phyloP scores from a whole-genome alignment of 1,139 yeast species.

The Torulaspora pretoriensis region DNA sequence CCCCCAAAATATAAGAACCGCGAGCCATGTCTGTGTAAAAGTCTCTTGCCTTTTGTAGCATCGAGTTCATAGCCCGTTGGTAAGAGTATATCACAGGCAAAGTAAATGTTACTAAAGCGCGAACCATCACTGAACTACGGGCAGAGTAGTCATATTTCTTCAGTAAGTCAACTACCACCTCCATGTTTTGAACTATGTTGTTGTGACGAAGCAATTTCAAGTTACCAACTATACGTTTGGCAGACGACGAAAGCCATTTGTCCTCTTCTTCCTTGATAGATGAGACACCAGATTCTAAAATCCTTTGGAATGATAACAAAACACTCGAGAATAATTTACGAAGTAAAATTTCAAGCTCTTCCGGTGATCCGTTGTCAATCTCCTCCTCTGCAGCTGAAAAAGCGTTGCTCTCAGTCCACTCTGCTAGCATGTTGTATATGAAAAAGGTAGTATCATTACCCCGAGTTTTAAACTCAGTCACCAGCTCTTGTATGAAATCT shows the following conservation, averaged over 20 bases:
- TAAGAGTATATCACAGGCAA: conserved; percentile 58
- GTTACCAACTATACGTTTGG: conserved; percentile 42
- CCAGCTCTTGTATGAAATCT: conserved; percentile 23
- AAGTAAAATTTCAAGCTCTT: conserved; percentile 45
- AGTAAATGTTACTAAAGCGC: conserved; percentile 50
- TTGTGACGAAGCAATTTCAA: conserved; percentile 40
- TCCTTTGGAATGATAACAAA: conserved; percentile 63
- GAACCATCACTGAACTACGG: conserved; percentile 33
- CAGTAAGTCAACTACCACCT: conserved; percentile 34
- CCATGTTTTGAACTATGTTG: conserved; percentile 35
- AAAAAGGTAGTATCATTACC: conserved; percentile 39
- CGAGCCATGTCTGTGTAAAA: conserved; percentile 54
- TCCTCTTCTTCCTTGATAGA: conserved; percentile 50
- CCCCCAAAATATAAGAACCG: conserved; percentile 58
- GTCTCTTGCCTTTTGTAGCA: conserved; percentile 43
- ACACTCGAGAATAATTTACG: conserved; percentile 57
- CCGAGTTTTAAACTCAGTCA: conserved; percentile 35
- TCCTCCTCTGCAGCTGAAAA: not conserved
- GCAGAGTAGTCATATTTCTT: conserved; percentile 39
- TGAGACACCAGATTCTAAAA: conserved; percentile 39
- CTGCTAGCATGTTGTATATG: conserved; percentile 49
- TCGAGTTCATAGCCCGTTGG: conserved; percentile 41
- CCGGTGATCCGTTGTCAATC: conserved; percentile 29
- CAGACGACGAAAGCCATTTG: conserved; percentile 57
- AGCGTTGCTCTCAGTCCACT: conserved; percentile 25